Base-by-base conservation (phyloP, 1,284 basidiomycete genomes). In the Moniliella sp. region DNA sequence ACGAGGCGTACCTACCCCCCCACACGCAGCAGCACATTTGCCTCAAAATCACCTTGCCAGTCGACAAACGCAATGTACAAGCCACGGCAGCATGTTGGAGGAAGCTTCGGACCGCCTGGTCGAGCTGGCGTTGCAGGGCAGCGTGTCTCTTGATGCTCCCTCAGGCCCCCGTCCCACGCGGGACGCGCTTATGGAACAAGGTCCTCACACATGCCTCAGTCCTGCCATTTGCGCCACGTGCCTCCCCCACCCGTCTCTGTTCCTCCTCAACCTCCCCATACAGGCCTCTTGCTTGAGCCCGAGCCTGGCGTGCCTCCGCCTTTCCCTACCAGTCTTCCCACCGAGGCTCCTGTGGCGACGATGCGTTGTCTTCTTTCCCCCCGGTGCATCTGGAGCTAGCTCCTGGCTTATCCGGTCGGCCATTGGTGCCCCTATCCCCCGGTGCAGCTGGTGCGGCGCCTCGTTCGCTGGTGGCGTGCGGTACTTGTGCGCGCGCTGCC, bases 401-500 rank as follows among this genome's bases (percentile, higher is more conserved):
- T n/a, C 19, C 19, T n/a, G 13, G 15, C 8, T 14, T 16, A n/a
- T 9, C 13, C 12, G 26, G 23, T 25, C 21, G 10, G 2, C 31
- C 25, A 21, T 13, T 10, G n/a, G n/a, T n/a, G n/a, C n/a, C n/a
- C n/a, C n/a, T n/a, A n/a, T n/a, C n/a, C 21, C 21, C 7, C 8
- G 21, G 8, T 23, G 21, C n/a, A 7, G 8, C 7, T 18, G 26
- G 15, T 32, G 31, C 15, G 18, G 21, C n/a, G 14, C 25, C 25
- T 15, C 18, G 15, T 11, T 32, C 11, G 18, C 18, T 5, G 15
- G 17, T 12, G 39, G 32, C 9, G 15, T 30, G 4, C 31, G 39
- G 10, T 40, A 16, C 25, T 12, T 40, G 10, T 40, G 39, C 16
- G 39, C 39, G 1, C 37, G 36, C 25, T 40, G 39, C 26, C 39